Conservation (phyloP, 164 flowering plant genomes). For the Berberis thunbergii region DNA sequence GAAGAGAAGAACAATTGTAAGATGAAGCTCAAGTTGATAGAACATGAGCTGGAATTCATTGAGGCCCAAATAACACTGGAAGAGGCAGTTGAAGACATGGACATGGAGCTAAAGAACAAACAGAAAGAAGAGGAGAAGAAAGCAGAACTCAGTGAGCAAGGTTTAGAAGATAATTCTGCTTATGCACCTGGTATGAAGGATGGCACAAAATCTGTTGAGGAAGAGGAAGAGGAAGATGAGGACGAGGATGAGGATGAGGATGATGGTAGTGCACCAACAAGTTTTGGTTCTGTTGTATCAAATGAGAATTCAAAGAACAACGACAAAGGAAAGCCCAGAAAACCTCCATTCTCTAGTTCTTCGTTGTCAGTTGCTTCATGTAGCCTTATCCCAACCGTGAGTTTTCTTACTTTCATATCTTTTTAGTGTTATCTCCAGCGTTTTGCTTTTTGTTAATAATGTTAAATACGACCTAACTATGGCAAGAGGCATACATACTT, state of each 20-base stretch:
- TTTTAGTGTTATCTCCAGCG: too few relatives aligned
- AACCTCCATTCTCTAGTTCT: slow-evolving; percentile 59
- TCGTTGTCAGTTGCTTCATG: slow-evolving; percentile 61
- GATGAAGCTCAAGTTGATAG: slow-evolving; percentile 36
- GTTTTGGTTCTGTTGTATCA: slow-evolving; percentile 56
- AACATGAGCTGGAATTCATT: slow-evolving; percentile 50
- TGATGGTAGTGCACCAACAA: slow-evolving; percentile 36
- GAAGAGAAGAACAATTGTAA: slow-evolving; percentile 57
- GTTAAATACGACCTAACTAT: too few relatives aligned
- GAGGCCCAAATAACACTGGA: slow-evolving; percentile 70
- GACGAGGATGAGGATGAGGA: slow-evolving; percentile 43
- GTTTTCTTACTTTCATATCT: slow-evolving; percentile 9
- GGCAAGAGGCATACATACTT: too few relatives aligned
- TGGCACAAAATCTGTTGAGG: slow-evolving; percentile 22
- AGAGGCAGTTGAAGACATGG: slow-evolving; percentile 64
- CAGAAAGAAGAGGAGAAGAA: slow-evolving; percentile 65
- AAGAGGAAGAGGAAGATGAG: slow-evolving; percentile 42
- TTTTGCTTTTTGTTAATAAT: too few relatives aligned
- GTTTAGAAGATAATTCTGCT: slow-evolving; percentile 29
- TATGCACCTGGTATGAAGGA: slow-evolving; percentile 17
- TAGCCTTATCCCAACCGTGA: slow-evolving; percentile 44
- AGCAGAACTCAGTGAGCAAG: slow-evolving; percentile 26
- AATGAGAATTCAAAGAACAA: slow-evolving; percentile 22
- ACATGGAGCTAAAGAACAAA: slow-evolving; percentile 43
- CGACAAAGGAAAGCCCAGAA: slow-evolving; percentile 32